phyloP scores from a whole-genome alignment of 306 rosid species.

The Pachyrhizus erosus region DNA sequence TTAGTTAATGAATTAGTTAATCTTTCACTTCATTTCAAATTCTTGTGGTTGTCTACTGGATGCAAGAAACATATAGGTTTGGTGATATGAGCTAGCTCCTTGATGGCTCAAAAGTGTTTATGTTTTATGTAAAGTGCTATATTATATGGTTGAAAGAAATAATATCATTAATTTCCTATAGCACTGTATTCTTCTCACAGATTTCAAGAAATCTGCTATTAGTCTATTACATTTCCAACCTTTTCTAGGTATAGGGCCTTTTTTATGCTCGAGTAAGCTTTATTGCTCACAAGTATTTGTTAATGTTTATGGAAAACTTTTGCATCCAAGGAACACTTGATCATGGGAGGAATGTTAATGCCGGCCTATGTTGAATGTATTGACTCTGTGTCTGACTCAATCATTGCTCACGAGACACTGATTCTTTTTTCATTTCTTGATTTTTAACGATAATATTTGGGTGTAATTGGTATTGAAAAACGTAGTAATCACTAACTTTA shows the following conservation, averaged over 20 bases:
- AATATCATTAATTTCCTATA: neutral
- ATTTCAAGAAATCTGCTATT: neutral
- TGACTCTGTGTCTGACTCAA: neutral
- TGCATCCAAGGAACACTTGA: neutral
- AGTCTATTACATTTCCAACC: neutral
- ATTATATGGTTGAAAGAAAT: neutral
- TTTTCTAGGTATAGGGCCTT: neutral
- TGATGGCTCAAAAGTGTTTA: neutral
- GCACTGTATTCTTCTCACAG: neutral
- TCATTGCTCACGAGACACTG: neutral
- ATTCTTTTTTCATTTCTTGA: neutral
- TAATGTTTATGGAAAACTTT: neutral
- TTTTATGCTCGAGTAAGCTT: neutral
- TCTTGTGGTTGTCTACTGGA: neutral
- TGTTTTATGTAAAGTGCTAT: neutral
- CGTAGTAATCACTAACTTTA: neutral
- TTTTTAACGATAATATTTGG: neutral
- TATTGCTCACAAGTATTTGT: neutral
- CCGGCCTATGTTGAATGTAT: neutral
- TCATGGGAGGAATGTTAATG: neutral
- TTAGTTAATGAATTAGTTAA: neutral
- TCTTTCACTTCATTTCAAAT: neutral
- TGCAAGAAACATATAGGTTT: neutral
- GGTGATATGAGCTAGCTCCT: neutral
- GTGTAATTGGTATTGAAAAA: neutral